Conservation (phyloP, 495 filamentous ascomycete species). For the Aspergillus sclerotioniger region DNA sequence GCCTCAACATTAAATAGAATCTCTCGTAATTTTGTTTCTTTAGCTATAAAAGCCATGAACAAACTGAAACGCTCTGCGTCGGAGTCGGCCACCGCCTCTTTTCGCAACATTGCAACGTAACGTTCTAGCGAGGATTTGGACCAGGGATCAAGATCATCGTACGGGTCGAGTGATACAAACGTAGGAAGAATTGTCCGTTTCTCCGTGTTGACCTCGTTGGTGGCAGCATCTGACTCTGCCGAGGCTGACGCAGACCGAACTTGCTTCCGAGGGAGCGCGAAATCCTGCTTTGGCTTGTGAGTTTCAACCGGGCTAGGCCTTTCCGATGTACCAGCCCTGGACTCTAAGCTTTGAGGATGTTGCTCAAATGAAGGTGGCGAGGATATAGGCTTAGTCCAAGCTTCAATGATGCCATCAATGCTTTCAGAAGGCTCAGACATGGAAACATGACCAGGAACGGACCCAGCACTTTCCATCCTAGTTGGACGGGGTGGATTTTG, state of each 20-base stretch:
- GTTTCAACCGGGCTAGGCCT: conserved; percentile 20
- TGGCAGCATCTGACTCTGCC: not conserved
- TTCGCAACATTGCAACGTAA: conserved; percentile 52
- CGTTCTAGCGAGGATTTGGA: conserved; percentile 51
- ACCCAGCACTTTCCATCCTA: conserved; percentile 31
- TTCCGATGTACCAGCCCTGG: conserved; percentile 5
- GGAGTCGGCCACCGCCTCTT: conserved; percentile 49
- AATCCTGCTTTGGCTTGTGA: conserved; percentile 12
- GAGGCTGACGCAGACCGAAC: not conserved
- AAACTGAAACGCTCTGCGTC: conserved; percentile 51
- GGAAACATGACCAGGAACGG: conserved; percentile 23
- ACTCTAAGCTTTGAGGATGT: conserved; percentile 1
- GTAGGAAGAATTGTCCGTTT: conserved; percentile 4
- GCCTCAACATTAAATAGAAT: conserved; percentile 52
- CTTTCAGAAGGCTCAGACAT: conserved; percentile 31
- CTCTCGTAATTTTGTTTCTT: conserved; percentile 52
- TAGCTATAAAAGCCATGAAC: conserved; percentile 50
- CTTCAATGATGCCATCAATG: conserved; percentile 46
- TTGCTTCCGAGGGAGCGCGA: not conserved
- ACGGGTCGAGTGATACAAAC: conserved; percentile 34
- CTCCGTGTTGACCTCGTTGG: conserved; percentile 7
- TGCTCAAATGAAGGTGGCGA: conserved; percentile 13
- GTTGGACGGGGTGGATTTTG: conserved; percentile 18
- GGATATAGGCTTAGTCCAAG: conserved; percentile 36
- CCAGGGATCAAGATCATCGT: conserved; percentile 53